Conservation (phyloP, 2,329 filamentous ascomycete species). For the Diaporthe sp. region DNA sequence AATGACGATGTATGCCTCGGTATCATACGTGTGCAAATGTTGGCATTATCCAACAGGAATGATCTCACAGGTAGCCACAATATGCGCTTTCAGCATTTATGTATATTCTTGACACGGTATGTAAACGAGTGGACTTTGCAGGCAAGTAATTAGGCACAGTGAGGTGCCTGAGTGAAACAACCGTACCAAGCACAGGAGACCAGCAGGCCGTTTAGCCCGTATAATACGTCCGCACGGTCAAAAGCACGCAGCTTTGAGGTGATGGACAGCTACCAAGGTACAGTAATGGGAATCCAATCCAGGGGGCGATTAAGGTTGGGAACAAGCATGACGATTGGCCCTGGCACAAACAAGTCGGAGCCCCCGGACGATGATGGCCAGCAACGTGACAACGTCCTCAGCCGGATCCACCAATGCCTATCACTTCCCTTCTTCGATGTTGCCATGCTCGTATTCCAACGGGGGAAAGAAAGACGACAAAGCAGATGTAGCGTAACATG, state of each 20-base stretch:
- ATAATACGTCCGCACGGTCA: accelerated
- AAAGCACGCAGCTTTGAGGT: not conserved
- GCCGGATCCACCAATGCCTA: not conserved
- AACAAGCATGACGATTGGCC: conserved; percentile 15
- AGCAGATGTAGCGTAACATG: not conserved
- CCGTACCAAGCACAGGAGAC: not conserved
- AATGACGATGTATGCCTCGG: not conserved
- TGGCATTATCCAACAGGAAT: not conserved
- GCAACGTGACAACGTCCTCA: conserved; percentile 23
- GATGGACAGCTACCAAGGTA: too few relatives aligned
- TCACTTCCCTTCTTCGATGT: conserved; percentile 10
- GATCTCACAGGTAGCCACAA: not conserved
- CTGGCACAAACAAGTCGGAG: conserved; percentile 4
- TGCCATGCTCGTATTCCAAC: conserved; percentile 2
- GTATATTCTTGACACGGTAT: too few relatives aligned
- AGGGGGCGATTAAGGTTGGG: conserved; percentile 18
- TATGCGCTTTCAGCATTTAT: not conserved
- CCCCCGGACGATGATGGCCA: conserved; percentile 10
- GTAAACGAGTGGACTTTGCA: not conserved
- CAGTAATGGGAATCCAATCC: not conserved
- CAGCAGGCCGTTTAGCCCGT: not conserved
- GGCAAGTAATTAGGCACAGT: not conserved
- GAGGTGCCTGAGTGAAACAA: not conserved
- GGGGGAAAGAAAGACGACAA: not conserved
- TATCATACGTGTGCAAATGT: not conserved